Evolutionary conservation across 2,329 filamentous ascomycete species (phyloP).

Genomic region (Exophiala lecanii-corni): DNA sequence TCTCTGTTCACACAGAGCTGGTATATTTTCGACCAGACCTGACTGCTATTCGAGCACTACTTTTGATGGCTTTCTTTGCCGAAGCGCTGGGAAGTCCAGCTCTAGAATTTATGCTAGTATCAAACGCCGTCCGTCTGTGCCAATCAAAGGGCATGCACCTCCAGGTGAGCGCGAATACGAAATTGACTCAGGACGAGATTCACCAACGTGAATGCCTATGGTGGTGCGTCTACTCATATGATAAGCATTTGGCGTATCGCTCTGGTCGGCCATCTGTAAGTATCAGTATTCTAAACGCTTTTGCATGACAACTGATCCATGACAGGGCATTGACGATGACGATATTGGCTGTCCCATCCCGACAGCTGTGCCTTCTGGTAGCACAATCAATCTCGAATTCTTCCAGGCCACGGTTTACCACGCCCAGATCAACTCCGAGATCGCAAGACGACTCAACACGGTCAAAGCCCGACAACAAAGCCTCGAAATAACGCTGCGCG

Average conservation of each 20-base stretch:
- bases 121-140: conserved; percentile 4
- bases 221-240: conserved; percentile 11
- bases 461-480: background rate
- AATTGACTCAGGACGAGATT: background rate
- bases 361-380: background rate
- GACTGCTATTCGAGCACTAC: conserved; percentile 5
- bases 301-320: background rate
- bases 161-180: background rate
- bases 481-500: background rate
- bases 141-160: conserved; percentile 8
- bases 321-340: background rate
- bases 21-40: background rate
- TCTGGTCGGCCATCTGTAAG: conserved; percentile 10
- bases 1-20: conserved; percentile 7
- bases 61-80: conserved; percentile 6
- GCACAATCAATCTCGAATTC: background rate
- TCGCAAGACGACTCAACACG: background rate
- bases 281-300: background rate
- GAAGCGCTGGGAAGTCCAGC: conserved; percentile 9
- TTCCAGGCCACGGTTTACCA: background rate
- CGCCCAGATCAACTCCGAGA: background rate
- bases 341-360: background rate
- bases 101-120: conserved; percentile 6
- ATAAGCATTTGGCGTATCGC: conserved; percentile 6
- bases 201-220: conserved; percentile 7